These are phyloP conservation scores for Penicillium maclennaniae DNA, from an alignment of 495 filamentous ascomycete genomes.

Conservation along the genomic window DNA sequence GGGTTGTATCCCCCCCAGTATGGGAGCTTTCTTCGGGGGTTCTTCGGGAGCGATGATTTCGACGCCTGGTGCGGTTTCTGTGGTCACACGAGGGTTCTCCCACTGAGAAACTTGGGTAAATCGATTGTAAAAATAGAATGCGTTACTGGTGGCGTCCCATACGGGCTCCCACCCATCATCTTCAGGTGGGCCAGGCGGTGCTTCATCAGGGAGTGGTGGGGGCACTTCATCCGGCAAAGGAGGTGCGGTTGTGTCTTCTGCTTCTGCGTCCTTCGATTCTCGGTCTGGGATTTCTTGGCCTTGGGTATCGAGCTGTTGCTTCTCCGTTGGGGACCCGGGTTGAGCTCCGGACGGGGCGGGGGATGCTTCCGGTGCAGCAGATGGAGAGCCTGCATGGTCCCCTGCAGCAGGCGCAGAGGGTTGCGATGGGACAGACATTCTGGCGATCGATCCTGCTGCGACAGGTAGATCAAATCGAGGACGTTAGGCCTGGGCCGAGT, in stretches of 20 bases:
- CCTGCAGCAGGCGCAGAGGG: background rate
- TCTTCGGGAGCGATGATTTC: slow-evolving; percentile 17
- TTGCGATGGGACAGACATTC: slow-evolving; percentile 12
- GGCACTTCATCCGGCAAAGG: slow-evolving; percentile 50
- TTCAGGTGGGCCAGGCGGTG: slow-evolving; percentile 43
- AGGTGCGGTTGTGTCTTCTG: slow-evolving; percentile 32
- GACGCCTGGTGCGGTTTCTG: slow-evolving; percentile 27
- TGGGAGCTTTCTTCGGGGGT: slow-evolving; percentile 20
- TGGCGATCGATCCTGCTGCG: slow-evolving; percentile 7
- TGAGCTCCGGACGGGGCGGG: background rate
- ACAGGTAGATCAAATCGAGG: background rate
- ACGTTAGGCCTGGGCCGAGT: background rate
- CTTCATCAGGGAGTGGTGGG: slow-evolving; percentile 51
- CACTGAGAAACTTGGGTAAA: slow-evolving; percentile 74
- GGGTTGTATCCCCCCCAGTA: slow-evolving; percentile 80
- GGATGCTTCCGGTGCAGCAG: slow-evolving; percentile 7
- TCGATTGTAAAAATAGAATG: slow-evolving; percentile 89
- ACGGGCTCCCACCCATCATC: slow-evolving; percentile 89
- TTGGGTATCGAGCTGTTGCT: background rate
- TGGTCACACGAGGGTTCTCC: slow-evolving; percentile 81
- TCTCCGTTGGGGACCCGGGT: background rate
- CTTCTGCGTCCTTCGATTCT: slow-evolving; percentile 11
- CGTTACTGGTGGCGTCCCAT: slow-evolving; percentile 68
- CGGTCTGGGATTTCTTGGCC: slow-evolving; percentile 4
- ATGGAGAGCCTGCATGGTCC: background rate